Evolutionary conservation across 768 basidiomycete genomes (phyloP), one percentile per base, ranked within the genome.

Genomic region (Botryobasidium botryosum): DNA sequence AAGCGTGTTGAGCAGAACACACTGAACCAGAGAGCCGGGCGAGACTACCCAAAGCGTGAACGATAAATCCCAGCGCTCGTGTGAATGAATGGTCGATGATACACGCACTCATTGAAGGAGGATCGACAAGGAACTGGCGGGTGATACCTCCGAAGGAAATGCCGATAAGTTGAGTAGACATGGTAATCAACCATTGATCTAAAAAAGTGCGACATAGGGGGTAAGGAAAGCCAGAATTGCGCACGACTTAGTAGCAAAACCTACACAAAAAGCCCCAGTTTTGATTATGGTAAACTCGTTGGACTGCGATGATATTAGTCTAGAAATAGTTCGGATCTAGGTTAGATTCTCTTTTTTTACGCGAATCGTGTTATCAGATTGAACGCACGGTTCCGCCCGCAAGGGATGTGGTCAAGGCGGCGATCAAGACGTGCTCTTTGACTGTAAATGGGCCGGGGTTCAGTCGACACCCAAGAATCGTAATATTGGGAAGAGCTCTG

Each of bases 61-160:
- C n/a, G n/a, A 45, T 40, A 2, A 24, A 27, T 39, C 12, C 24
- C 23, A 39, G 24, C 12, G 10, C 12, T 13, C 37, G 23, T 13
- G 20, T 12, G 24, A 2, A 13, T 6, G 32, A 29, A 24, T 5
- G n/a, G n/a, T n/a, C n/a, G 31, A 33, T n/a, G 31, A 33, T 33
- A n/a, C 31, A 48, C 47, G 13, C 26, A 20, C 10, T 53, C 52
- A 53, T 53, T 15, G 49, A 50, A 7, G 52, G 48, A 18, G 52
- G 52, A 23, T 46, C 35, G 13, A 53, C 52, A 20, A 53, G 68
- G 68, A 85, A 85, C 7, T 83, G 75, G 24, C 78, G 72, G 5
- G 70, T 68, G 29, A 81, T 61, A 12, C 82, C 81, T 35, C 83
- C 84, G 45, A 85, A 73, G 3, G 81, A 84, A 64, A 86, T 86